Percentiles rank a stretch among this genome's conserved stretches.
Conservation (phyloP, 2,329 filamentous ascomycete species). For the Amesomyces nigricolor region DNA sequence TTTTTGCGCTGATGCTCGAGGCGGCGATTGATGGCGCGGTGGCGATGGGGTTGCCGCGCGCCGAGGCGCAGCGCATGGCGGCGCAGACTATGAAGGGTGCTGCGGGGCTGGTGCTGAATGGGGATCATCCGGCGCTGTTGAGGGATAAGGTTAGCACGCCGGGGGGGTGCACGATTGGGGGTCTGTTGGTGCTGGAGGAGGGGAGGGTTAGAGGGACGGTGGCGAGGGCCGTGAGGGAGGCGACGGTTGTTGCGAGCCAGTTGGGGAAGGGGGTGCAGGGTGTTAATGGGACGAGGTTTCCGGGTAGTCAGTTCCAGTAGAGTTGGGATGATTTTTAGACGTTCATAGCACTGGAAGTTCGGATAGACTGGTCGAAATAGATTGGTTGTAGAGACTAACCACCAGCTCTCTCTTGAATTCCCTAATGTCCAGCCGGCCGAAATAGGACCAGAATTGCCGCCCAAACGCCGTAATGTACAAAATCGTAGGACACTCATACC, state of each 20-base stretch:
- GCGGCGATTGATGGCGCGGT: slow-evolving; percentile 71
- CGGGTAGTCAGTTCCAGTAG: slow-evolving; percentile 18
- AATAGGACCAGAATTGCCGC: neutral
- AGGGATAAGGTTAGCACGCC: slow-evolving; percentile 73
- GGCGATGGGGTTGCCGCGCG: slow-evolving; percentile 68
- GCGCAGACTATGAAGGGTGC: slow-evolving; percentile 73
- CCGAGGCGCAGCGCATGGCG: slow-evolving; percentile 70
- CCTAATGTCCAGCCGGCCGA: neutral
- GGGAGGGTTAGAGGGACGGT: slow-evolving; percentile 62
- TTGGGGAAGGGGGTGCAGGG: slow-evolving; percentile 51
- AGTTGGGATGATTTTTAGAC: too few species aligned
- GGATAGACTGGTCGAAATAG: too few species aligned
- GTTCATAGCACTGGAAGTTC: too few species aligned
- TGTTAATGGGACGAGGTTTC: slow-evolving; percentile 43
- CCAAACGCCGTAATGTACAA: slow-evolving; percentile 11
- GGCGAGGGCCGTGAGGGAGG: slow-evolving; percentile 63
- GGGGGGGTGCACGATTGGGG: slow-evolving; percentile 72
- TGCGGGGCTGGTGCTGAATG: slow-evolving; percentile 60
- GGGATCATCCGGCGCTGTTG: slow-evolving; percentile 69
- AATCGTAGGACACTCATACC: slow-evolving; percentile 4
- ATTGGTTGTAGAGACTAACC: too few species aligned
- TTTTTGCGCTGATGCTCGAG: slow-evolving; percentile 70
- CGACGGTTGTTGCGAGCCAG: slow-evolving; percentile 63
- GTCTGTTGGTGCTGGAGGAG: slow-evolving; percentile 68
- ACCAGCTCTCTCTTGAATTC: too few species aligned